Percentiles rank a stretch among this genome's conserved stretches.
Conservation (phyloP, 1,284 basidiomycete species). For the Ganoderma lingzhi region DNA sequence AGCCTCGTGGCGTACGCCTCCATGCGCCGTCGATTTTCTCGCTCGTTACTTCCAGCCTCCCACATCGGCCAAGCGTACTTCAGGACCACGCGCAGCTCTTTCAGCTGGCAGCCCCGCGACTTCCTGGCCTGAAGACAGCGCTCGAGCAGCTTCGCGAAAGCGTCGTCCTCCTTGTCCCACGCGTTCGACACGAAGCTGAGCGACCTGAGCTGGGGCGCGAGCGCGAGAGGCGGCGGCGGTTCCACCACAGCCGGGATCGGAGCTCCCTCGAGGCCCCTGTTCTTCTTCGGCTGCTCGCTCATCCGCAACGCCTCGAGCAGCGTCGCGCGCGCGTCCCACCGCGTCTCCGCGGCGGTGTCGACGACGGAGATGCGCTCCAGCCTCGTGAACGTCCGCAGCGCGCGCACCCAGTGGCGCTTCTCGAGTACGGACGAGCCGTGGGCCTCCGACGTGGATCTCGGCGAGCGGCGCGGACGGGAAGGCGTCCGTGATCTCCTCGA, state of each 20-base stretch:
- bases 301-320: conserved; percentile 14
- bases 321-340: conserved; percentile 6
- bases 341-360: background rate
- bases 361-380: conserved; percentile 12
- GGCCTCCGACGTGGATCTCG: conserved; percentile 10
- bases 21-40: background rate
- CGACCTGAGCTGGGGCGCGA: background rate
- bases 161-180: background rate
- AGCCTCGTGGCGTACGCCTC: background rate
- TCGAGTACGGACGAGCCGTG: conserved; percentile 1
- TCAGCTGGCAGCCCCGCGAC: background rate
- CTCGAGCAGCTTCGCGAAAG: background rate
- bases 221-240: background rate
- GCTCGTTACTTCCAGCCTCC: background rate
- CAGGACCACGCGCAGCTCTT: background rate
- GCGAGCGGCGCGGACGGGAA: conserved; percentile 9
- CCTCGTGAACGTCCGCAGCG: conserved; percentile 8
- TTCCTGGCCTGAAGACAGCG: conserved; percentile 4
- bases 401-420: conserved; percentile 11
- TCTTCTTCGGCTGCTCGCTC: conserved; percentile 1
- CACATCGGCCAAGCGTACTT: background rate
- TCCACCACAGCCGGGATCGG: background rate
- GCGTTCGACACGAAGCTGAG: background rate
- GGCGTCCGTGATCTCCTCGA: conserved; percentile 3
- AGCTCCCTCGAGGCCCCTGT: background rate